Percentiles rank a stretch among this genome's conserved stretches.
Evolutionary conservation across 1,139 yeast genomes (phyloP).

Genomic region (Saccharomyces uvarum): DNA sequence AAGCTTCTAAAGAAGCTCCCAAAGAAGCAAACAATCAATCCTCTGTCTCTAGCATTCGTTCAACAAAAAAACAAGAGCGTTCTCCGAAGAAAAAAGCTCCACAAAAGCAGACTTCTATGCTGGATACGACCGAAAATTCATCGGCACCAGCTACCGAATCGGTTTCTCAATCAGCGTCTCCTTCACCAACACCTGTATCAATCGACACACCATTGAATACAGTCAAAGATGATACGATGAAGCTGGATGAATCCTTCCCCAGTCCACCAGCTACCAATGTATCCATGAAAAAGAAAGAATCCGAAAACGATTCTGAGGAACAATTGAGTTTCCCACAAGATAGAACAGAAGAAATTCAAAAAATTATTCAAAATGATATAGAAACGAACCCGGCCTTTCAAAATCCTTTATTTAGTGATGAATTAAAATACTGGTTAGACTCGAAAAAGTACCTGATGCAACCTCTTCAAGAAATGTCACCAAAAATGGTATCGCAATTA

Average conservation of each 20-base stretch:
- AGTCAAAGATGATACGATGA: neutral
- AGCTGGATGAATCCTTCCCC: neutral
- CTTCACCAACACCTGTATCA: conserved; percentile 1
- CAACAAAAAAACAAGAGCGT: conserved; percentile 7
- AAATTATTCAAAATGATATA: conserved; percentile 23
- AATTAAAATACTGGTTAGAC: conserved; percentile 27
- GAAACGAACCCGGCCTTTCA: conserved; percentile 23
- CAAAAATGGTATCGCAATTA: conserved; percentile 34
- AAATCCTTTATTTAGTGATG: conserved; percentile 28
- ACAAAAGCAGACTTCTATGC: neutral
- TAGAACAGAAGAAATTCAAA: conserved; percentile 24
- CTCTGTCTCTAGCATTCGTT: conserved; percentile 4
- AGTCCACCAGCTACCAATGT: neutral
- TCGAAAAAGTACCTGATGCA: conserved; percentile 27
- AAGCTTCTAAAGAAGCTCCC: conserved; percentile 20
- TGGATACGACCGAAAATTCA: neutral
- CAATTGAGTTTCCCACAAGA: conserved; percentile 18
- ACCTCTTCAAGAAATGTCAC: conserved; percentile 29
- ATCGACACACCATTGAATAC: neutral
- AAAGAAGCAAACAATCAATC: conserved; percentile 2
- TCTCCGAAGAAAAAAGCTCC: conserved; percentile 17
- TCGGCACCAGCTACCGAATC: neutral
- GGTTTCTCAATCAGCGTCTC: conserved; percentile 4
- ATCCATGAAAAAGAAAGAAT: neutral
- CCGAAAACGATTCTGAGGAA: neutral